Conservation (phyloP, 768 basidiomycete genomes). For the Tylopilus sp. region DNA sequence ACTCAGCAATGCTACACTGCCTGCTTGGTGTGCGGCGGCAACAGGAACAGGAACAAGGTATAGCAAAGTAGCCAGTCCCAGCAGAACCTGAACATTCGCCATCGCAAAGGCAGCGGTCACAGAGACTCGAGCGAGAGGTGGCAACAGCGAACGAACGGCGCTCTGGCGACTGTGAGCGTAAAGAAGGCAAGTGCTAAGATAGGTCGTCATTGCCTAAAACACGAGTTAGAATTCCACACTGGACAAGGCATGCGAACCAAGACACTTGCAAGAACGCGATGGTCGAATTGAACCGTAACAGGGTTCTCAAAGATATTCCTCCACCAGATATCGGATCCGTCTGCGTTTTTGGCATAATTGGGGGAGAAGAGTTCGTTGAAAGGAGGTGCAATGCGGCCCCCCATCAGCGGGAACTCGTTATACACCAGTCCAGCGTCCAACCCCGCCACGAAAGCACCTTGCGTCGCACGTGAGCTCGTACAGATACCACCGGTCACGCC, state of each 20-base stretch:
- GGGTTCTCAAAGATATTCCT: constrained; percentile 97
- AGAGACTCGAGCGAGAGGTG: constrained; percentile 55
- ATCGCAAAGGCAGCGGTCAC: constrained; percentile 65
- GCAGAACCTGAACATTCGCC: constrained; percentile 78
- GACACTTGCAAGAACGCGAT: constrained; percentile 77
- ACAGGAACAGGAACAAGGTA: constrained; percentile 92
- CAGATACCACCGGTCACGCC: background rate
- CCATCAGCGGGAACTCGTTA: constrained; percentile 98
- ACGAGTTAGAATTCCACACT: background rate
- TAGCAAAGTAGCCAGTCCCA: constrained; percentile 77
- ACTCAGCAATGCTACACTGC: constrained; percentile 84
- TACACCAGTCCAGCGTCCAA: constrained; percentile 96
- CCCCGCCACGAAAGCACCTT: constrained; percentile 97
- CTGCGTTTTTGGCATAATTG: constrained; percentile 65
- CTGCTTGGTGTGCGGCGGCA: constrained; percentile 93
- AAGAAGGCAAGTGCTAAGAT: constrained; percentile 61
- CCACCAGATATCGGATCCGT: constrained; percentile 87
- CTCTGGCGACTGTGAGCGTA: constrained; percentile 56
- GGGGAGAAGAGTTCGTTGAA: constrained; percentile 75
- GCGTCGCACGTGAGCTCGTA: background rate
- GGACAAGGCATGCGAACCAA: background rate
- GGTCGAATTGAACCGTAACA: constrained; percentile 95
- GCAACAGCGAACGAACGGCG: constrained; percentile 46
- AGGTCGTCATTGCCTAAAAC: constrained; percentile 79
- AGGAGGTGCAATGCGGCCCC: constrained; percentile 80